phyloP scores from a whole-genome alignment of 2,329 filamentous ascomycete genomes.

The Endoconidiophora polonica region DNA sequence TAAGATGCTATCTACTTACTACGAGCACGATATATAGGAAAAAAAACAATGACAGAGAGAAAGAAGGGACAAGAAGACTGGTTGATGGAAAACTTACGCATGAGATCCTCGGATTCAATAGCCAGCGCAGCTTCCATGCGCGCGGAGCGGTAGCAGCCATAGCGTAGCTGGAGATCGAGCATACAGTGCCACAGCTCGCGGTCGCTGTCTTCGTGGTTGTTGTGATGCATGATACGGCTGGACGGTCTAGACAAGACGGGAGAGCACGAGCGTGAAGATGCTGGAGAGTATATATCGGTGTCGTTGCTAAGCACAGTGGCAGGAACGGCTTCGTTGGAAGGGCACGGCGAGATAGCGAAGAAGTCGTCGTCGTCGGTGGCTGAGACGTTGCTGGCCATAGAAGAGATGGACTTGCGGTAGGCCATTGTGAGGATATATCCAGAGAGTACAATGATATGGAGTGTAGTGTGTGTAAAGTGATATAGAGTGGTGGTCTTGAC shows the following conservation, averaged over 20 bases:
- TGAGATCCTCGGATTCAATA: slow-evolving; percentile 23
- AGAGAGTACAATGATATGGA: neutral
- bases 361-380: slow-evolving; percentile 6
- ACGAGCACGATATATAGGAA: neutral
- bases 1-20: neutral
- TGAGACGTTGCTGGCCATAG: slow-evolving; percentile 1
- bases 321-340: neutral
- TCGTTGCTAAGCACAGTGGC: neutral
- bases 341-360: slow-evolving; percentile 11
- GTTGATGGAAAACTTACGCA: slow-evolving; percentile 24
- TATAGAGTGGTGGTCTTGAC: neutral
- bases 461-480: neutral
- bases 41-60: neutral
- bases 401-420: slow-evolving; percentile 5
- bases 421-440: slow-evolving; percentile 1
- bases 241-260: neutral
- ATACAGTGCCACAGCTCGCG: slow-evolving; percentile 30
- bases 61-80: neutral
- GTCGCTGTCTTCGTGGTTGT: neutral
- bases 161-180: slow-evolving; percentile 30
- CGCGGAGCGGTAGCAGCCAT: slow-evolving; percentile 33
- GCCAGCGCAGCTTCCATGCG: slow-evolving; percentile 30
- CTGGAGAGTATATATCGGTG: slow-evolving; percentile 2
- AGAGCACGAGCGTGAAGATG: slow-evolving; percentile 1
- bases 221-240: slow-evolving; percentile 1